Conservation (phyloP, 306 rosid genomes). For the Rosa chinensis region DNA sequence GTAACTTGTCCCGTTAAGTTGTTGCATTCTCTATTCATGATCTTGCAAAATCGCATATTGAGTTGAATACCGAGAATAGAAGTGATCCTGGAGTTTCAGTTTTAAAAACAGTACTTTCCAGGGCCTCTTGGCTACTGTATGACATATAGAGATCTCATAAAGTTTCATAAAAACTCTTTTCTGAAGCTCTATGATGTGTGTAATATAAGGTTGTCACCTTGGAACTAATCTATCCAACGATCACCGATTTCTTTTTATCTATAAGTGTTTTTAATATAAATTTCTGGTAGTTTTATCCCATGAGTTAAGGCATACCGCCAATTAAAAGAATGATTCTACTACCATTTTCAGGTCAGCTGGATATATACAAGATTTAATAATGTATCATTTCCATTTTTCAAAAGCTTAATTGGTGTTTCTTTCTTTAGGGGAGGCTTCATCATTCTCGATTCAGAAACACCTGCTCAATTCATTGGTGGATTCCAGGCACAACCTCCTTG, state of each 20-base stretch:
- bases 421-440: slow-evolving; percentile 63
- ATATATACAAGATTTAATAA: too few species aligned
- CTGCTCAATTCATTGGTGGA: slow-evolving; percentile 29
- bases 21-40: neutral
- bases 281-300: too few species aligned
- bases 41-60: neutral
- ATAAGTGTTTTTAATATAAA: too few species aligned
- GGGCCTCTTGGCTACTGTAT: neutral
- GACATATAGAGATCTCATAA: neutral
- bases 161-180: too few species aligned
- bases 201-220: too few species aligned
- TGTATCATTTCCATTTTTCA: too few species aligned
- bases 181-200: too few species aligned
- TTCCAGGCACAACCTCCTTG: slow-evolving; percentile 65
- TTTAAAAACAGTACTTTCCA: neutral
- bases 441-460: slow-evolving; percentile 28
- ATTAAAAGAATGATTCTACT: too few species aligned
- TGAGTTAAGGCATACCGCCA: too few species aligned
- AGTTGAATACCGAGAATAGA: neutral
- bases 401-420: slow-evolving; percentile 3
- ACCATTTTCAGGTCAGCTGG: too few species aligned
- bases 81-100: neutral
- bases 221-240: too few species aligned
- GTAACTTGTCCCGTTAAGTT: slow-evolving; percentile 36
- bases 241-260: too few species aligned